Conservation (phyloP, 208 protist species). For the Acanthamoeba royreba region DNA sequence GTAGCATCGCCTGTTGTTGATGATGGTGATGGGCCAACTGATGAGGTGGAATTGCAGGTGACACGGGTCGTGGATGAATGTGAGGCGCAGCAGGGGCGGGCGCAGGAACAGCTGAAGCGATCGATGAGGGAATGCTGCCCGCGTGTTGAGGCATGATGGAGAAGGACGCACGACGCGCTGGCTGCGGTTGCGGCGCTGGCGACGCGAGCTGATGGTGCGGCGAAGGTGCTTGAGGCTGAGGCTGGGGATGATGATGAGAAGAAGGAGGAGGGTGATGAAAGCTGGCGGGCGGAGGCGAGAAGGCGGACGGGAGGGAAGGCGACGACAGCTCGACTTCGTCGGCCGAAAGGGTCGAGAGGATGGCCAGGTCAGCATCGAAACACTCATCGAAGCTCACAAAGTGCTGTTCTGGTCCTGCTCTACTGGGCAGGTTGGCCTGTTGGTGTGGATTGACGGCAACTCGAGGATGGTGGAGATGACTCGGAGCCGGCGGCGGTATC, state of each 20-base stretch:
- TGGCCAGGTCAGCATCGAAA: not conserved
- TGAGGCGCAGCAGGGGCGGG: too few relatives aligned
- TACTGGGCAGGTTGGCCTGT: not conserved
- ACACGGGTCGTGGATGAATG: too few relatives aligned
- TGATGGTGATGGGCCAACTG: too few relatives aligned
- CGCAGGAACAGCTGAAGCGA: too few relatives aligned
- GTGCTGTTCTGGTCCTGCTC: not conserved
- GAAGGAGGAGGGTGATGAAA: not conserved
- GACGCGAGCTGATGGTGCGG: not conserved
- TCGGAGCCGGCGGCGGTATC: too few relatives aligned
- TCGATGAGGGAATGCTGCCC: too few relatives aligned
- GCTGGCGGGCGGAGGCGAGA: too few relatives aligned
- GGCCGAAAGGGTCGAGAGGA: not conserved
- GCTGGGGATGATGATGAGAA: not conserved
- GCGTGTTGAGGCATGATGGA: too few relatives aligned
- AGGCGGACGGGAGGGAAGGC: not conserved
- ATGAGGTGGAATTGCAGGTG: too few relatives aligned
- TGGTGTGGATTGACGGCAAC: not conserved
- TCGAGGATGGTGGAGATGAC: not conserved
- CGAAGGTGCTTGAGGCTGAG: not conserved
- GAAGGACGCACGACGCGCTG: too few relatives aligned
- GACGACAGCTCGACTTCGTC: not conserved
- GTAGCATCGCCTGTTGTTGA: not conserved
- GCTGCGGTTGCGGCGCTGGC: not conserved
- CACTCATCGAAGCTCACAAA: not conserved